phyloP scores from a whole-genome alignment of 2,329 filamentous ascomycete species.

The Pseudocercospora musae region DNA sequence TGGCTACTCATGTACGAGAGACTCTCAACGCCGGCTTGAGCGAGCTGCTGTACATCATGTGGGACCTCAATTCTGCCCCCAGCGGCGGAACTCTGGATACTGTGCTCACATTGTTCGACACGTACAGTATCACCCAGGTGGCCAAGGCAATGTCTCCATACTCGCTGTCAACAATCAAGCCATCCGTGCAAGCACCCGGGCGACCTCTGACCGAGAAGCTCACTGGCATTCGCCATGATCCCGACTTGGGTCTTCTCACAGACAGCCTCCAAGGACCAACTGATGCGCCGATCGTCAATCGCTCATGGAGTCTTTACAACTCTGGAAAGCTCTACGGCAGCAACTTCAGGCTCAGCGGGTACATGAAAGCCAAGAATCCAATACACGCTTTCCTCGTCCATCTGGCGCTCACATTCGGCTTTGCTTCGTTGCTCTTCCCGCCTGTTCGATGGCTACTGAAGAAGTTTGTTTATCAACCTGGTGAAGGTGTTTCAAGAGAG shows the following conservation, averaged over 20 bases:
- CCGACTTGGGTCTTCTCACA: conserved; percentile 58
- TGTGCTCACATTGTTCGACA: conserved; percentile 55
- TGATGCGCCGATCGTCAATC: conserved; percentile 57
- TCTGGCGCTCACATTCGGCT: conserved; percentile 44
- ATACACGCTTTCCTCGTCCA: conserved; percentile 51
- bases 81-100: conserved; percentile 65
- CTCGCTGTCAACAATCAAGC: conserved; percentile 48
- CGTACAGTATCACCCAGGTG: conserved; percentile 48
- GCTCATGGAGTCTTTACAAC: conserved; percentile 56
- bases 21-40: conserved; percentile 51
- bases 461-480: conserved; percentile 49
- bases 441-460: conserved; percentile 53
- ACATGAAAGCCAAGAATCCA: conserved; percentile 50
- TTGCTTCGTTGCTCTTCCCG: conserved; percentile 49
- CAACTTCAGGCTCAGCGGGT: conserved; percentile 57
- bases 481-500: conserved; percentile 49
- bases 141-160: conserved; percentile 50
- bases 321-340: conserved; percentile 54
- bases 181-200: conserved; percentile 31
- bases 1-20: conserved; percentile 53
- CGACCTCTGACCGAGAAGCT: conserved; percentile 39
- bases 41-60: conserved; percentile 52
- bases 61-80: conserved; percentile 52
- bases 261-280: conserved; percentile 51
- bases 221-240: conserved; percentile 53